Percentiles rank a stretch among this genome's conserved stretches.
phyloP scores from a whole-genome alignment of 23 red algal genomes.

The Gracilaria domingensis region DNA sequence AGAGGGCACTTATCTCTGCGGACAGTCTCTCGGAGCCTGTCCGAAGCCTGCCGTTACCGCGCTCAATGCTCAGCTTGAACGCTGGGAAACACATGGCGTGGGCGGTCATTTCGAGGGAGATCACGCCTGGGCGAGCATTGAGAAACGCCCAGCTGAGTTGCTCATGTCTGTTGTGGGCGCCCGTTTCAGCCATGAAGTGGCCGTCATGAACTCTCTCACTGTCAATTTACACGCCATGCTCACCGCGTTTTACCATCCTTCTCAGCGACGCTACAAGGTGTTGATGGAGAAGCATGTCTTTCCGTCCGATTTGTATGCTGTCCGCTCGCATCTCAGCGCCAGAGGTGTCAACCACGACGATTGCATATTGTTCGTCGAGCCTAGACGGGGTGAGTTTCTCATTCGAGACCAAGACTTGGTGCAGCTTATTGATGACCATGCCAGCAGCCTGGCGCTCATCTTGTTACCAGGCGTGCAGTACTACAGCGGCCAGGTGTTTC shows the following conservation, averaged over 20 bases:
- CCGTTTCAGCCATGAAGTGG: slow-evolving; percentile 66
- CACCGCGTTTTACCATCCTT: slow-evolving; percentile 88
- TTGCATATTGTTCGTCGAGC: slow-evolving; percentile 39
- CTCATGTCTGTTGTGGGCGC: slow-evolving; percentile 68
- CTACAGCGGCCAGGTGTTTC: slow-evolving; percentile 91
- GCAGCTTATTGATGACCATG: slow-evolving; percentile 36
- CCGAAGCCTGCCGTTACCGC: slow-evolving; percentile 27
- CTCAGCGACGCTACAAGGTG: slow-evolving; percentile 32
- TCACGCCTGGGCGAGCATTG: slow-evolving; percentile 82
- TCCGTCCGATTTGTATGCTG: slow-evolving; percentile 86
- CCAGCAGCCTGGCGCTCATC: slow-evolving; percentile 71
- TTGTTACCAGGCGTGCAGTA: slow-evolving; percentile 97
- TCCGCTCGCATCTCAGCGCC: slow-evolving; percentile 77
- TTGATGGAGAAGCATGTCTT: slow-evolving; percentile 92
- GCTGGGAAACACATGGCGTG: slow-evolving; percentile 77
- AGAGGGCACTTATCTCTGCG: slow-evolving; percentile 78
- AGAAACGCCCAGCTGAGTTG: slow-evolving; percentile 63
- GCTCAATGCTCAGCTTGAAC: slow-evolving; percentile 69
- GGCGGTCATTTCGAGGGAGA: slow-evolving; percentile 76
- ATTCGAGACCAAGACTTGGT: slow-evolving; percentile 66
- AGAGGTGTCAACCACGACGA: slow-evolving; percentile 48
- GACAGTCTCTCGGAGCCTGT: slow-evolving; percentile 87
- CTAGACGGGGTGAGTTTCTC: slow-evolving; percentile 26
- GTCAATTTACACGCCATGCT: slow-evolving; percentile 97
- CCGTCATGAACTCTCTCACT: slow-evolving; percentile 93